Evolutionary conservation across 345 rosid species (phyloP).

Genomic region (Murraya koenigii): DNA sequence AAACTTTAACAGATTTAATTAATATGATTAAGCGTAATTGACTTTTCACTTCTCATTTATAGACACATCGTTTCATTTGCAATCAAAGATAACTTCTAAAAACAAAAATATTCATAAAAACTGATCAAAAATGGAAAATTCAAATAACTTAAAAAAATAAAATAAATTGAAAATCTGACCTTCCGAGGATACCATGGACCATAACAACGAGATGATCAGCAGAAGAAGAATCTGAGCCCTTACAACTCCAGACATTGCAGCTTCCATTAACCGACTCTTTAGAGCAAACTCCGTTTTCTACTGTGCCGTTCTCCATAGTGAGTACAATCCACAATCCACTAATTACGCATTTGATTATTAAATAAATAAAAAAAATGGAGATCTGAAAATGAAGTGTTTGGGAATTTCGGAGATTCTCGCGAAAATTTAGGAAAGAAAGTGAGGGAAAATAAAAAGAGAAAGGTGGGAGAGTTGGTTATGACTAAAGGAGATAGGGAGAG

Average conservation of each 20-base stretch:
- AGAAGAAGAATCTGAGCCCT: slow-evolving; percentile 50
- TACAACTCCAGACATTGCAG: slow-evolving; percentile 71
- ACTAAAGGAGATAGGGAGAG: not conserved
- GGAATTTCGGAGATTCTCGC: not conserved
- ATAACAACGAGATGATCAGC: slow-evolving; percentile 94
- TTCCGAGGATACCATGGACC: slow-evolving; percentile 98
- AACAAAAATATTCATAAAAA: not conserved
- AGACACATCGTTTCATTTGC: not conserved
- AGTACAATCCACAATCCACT: too few species aligned
- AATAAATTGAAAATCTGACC: slow-evolving; percentile 34
- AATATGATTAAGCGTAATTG: not conserved
- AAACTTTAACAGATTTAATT: not conserved
- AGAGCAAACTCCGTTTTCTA: slow-evolving; percentile 54
- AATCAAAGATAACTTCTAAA: not conserved
- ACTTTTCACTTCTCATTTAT: not conserved
- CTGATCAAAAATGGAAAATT: not conserved
- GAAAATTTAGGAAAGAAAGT: slow-evolving; percentile 9
- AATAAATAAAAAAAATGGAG: not conserved
- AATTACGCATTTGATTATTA: slow-evolving; percentile 11
- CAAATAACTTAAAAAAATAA: not conserved
- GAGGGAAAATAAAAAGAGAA: not conserved
- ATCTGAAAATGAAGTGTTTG: not conserved
- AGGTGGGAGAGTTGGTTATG: slow-evolving; percentile 5
- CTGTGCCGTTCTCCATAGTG: slow-evolving; percentile 25
- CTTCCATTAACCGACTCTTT: slow-evolving; percentile 65